These are phyloP conservation scores for Thalassiosira exigua DNA, from an alignment of 352 stramenopile species.

Conservation along the genomic window DNA sequence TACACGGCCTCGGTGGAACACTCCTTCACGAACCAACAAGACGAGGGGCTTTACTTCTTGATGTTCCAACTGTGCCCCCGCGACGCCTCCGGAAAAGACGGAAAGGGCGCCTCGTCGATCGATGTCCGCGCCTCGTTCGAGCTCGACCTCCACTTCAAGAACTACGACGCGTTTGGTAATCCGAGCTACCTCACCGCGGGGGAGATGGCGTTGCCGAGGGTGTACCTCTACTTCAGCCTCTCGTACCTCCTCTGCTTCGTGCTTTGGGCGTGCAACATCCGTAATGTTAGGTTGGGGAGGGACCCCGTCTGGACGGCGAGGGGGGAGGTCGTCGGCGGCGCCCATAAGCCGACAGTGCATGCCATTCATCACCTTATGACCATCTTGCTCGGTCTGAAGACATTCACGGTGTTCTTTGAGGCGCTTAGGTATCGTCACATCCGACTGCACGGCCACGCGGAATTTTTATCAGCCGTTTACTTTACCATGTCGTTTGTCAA, in stretches of 20 bases:
- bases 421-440: constrained; percentile 95
- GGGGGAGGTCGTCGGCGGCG: constrained; percentile 6
- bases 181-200: constrained; percentile 88
- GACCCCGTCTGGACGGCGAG: constrained; percentile 50
- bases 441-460: constrained; percentile 91
- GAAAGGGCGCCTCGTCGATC: too few species aligned
- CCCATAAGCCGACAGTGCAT: constrained; percentile 81
- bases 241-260: constrained; percentile 68
- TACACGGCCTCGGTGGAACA: constrained; percentile 58
- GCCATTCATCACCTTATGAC: constrained; percentile 96
- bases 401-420: constrained; percentile 92
- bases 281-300: constrained; percentile 54
- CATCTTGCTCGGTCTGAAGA: constrained; percentile 92
- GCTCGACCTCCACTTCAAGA: constrained; percentile 77
- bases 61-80: constrained; percentile 86
- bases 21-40: constrained; percentile 64
- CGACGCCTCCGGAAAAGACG: constrained; percentile 68
- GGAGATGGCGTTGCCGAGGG: constrained; percentile 79
- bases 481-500: constrained; percentile 96
- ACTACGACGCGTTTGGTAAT: constrained; percentile 69
- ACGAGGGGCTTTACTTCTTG: constrained; percentile 90
- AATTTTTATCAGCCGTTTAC: constrained; percentile 92
- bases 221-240: constrained; percentile 84
- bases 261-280: constrained; percentile 70
- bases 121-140: constrained; percentile 84